These are phyloP conservation scores for Ceratocystis destructans DNA, from an alignment of 2,329 filamentous ascomycete genomes.

Conservation along the genomic window DNA sequence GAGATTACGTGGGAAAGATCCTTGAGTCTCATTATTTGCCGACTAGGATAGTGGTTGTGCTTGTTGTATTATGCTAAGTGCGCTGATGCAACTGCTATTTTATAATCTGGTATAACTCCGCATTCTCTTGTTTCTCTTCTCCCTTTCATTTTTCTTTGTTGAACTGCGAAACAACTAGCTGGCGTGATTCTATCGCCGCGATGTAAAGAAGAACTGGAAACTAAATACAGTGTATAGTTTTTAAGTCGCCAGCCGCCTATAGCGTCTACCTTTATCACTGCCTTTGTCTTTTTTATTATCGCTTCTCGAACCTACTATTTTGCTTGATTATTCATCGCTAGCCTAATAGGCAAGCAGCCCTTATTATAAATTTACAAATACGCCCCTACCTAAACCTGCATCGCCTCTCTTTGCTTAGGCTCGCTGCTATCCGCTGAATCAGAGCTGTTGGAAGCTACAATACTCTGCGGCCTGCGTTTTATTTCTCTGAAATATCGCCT, in stretches of 20 bases:
- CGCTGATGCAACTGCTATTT: background rate
- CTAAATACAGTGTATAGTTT: background rate
- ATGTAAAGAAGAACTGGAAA: background rate
- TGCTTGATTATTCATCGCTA: background rate
- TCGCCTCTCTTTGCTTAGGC: background rate
- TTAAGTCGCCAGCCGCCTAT: background rate
- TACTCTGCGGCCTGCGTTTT: background rate
- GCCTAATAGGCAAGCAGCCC: background rate
- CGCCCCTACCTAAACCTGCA: background rate
- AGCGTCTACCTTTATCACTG: background rate
- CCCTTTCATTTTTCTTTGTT: background rate
- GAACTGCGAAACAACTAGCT: background rate
- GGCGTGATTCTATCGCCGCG: background rate
- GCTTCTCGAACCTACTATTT: slow-evolving; percentile 1
- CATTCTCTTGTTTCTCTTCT: background rate
- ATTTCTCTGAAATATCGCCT: background rate
- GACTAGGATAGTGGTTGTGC: background rate
- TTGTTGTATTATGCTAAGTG: background rate
- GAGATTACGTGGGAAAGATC: background rate
- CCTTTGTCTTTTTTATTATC: background rate
- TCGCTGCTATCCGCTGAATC: background rate
- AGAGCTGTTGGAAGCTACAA: background rate
- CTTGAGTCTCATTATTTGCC: background rate
- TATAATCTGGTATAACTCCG: background rate
- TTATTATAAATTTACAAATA: background rate